Percentiles rank a stretch among this genome's conserved stretches.
Conservation (phyloP, 805 yeast species). For the Sungouiozyma intestinalis region DNA sequence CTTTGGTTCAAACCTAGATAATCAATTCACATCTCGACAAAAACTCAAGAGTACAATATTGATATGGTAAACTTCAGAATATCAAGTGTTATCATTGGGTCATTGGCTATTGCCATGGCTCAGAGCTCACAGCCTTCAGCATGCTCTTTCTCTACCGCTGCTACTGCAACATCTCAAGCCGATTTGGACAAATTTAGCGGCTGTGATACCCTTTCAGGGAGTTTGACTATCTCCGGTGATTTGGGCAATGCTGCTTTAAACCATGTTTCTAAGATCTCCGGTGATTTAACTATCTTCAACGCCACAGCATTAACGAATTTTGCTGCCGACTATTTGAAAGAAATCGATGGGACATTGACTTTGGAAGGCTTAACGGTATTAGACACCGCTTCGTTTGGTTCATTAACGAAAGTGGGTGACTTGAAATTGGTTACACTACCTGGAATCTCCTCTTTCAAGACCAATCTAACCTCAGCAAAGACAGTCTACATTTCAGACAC, state of each 20-base stretch:
- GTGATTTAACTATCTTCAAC: conserved; percentile 58
- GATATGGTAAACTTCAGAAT: not conserved
- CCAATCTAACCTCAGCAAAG: conserved; percentile 63
- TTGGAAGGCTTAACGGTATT: conserved; percentile 57
- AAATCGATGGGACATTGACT: conserved; percentile 61
- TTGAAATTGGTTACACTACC: conserved; percentile 78
- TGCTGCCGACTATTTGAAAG: conserved; percentile 67
- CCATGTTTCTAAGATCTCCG: conserved; percentile 67
- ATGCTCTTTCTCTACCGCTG: conserved; percentile 50
- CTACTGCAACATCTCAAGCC: conserved; percentile 69
- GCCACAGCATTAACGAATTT: conserved; percentile 53
- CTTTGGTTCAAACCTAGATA: not conserved
- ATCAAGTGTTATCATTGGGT: not conserved
- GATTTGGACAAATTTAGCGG: conserved; percentile 63
- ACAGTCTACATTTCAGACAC: conserved; percentile 65
- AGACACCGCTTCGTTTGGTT: conserved; percentile 60
- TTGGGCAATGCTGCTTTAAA: conserved; percentile 56
- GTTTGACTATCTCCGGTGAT: conserved; percentile 56
- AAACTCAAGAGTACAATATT: not conserved
- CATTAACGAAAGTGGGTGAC: conserved; percentile 70
- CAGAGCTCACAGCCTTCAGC: conserved; percentile 42
- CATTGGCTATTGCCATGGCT: conserved; percentile 14
- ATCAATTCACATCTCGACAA: too few relatives aligned
- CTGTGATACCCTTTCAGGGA: conserved; percentile 76
- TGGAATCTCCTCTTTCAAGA: conserved; percentile 61